Evolutionary conservation across 305 asterid genomes (phyloP), one percentile per base, ranked within the genome.

Genomic region (Fraxinus greggii): DNA sequence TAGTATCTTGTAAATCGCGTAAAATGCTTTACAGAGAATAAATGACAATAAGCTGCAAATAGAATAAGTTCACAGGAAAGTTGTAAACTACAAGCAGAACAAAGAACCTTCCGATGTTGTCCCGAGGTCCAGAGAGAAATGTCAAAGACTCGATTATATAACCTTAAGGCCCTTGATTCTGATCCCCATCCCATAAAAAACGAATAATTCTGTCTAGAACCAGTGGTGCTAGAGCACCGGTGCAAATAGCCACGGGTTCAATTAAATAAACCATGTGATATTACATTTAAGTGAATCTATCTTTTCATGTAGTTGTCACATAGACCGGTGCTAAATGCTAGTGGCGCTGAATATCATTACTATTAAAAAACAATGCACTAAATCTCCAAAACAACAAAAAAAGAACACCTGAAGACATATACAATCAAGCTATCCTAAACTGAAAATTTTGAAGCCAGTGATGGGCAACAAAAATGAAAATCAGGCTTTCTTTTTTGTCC

Each of bases 11-110:
- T 32, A 70, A 29, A 67, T 67, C 7, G 32, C 21, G 8, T 33
- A 67, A 67, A 10, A 29, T 70, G 40, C 45, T 32, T 70, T 31
- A 70, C 42, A 15, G 24, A 5, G 75, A 70, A 70, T 13, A 70
- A 70, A 70, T 32, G 42, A 31, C 45, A 15, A 70, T 32, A 32
- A 70, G 76, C 24, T 70, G 42, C 13, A 31, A 32, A 32, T 31
- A 17, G 12, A 70, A 13, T 17, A 31, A 65, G 72, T 26, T 65
- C 72, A 65, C 7, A 3, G 76, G 40, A 70, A 17, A 70, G 76
- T 31, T 70, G 76, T 70, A 70, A 70, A 70, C 45, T 31, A 70
- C 23, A 31, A 70, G 76, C 76, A 70, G 45, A 70, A 70, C 76
- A 70, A 70, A 70, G 76, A 5, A 70, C 24, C 24, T 70, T 35